Evolutionary conservation across 2,329 filamentous ascomycete species (phyloP).

Genomic region (Ophiocordyceps unilateralis): DNA sequence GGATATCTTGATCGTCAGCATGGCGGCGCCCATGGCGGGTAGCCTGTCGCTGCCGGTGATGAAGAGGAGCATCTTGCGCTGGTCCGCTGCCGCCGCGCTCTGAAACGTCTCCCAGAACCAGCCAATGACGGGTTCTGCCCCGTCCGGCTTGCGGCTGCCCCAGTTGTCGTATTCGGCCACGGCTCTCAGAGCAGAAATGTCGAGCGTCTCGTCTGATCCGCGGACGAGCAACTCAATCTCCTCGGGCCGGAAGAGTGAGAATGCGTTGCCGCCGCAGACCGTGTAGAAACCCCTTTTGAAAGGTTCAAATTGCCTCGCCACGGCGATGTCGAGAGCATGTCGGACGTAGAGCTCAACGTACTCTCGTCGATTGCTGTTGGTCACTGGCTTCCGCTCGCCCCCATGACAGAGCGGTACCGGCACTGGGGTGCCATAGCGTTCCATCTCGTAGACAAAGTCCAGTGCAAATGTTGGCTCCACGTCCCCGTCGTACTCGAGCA

Average conservation of each 20-base stretch:
- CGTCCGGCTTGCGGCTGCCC: slow-evolving; percentile 36
- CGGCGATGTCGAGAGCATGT: slow-evolving; percentile 61
- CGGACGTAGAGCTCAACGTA: slow-evolving; percentile 76
- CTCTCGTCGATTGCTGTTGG: slow-evolving; percentile 67
- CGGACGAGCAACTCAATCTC: slow-evolving; percentile 81
- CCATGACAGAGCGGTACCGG: slow-evolving; percentile 55
- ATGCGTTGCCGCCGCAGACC: slow-evolving; percentile 73
- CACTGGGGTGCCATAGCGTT: slow-evolving; percentile 55
- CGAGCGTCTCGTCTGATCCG: slow-evolving; percentile 68
- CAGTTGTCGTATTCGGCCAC: slow-evolving; percentile 76
- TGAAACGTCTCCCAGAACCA: slow-evolving; percentile 88
- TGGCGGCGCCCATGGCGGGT: slow-evolving; percentile 71
- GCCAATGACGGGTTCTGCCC: slow-evolving; percentile 46
- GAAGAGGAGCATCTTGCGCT: slow-evolving; percentile 67
- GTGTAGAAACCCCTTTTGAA: slow-evolving; percentile 92
- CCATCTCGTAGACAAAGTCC: slow-evolving; percentile 62
- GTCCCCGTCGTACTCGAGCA: slow-evolving; percentile 72
- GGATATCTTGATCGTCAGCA: slow-evolving; percentile 56
- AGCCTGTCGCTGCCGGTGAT: slow-evolving; percentile 84
- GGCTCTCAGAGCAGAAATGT: slow-evolving; percentile 56
- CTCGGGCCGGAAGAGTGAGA: slow-evolving; percentile 74
- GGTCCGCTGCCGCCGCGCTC: slow-evolving; percentile 44
- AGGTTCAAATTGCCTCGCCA: slow-evolving; percentile 73
- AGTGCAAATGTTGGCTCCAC: slow-evolving; percentile 66
- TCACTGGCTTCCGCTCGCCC: slow-evolving; percentile 60